Conservation (phyloP, 805 yeast species). For the Saturnispora ahearnii region DNA sequence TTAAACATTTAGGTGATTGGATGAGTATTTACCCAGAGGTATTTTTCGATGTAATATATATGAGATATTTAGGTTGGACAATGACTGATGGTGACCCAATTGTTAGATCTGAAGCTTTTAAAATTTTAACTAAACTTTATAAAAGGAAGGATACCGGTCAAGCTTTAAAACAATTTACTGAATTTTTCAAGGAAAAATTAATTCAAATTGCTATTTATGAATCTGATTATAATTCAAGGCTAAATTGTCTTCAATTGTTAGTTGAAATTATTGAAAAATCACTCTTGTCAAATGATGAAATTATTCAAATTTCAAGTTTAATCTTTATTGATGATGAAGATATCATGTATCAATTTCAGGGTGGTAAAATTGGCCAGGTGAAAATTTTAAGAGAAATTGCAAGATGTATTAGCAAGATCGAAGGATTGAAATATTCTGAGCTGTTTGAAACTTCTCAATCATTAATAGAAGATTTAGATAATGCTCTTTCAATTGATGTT, state of each 20-base stretch:
- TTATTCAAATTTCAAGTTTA: conserved; percentile 34
- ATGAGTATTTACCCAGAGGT: conserved; percentile 60
- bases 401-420: conserved; percentile 41
- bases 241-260: conserved; percentile 42
- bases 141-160: conserved; percentile 37
- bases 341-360: conserved; percentile 16
- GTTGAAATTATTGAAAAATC: conserved; percentile 51
- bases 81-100: conserved; percentile 56
- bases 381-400: conserved; percentile 41
- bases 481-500: conserved; percentile 21
- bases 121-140: conserved; percentile 42
- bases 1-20: conserved; percentile 58
- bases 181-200: conserved; percentile 57
- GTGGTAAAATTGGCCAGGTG: conserved; percentile 16
- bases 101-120: conserved; percentile 60
- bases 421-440: conserved; percentile 31
- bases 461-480: conserved; percentile 23
- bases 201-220: conserved; percentile 54
- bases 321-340: conserved; percentile 26
- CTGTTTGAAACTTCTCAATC: conserved; percentile 29
- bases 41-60: conserved; percentile 59
- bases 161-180: conserved; percentile 71
- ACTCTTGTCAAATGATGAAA: conserved; percentile 53
- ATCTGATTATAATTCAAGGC: conserved; percentile 45
- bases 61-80: conserved; percentile 78